Conservation (phyloP, 495 filamentous ascomycete species). For the Aspergillus asperescens region DNA sequence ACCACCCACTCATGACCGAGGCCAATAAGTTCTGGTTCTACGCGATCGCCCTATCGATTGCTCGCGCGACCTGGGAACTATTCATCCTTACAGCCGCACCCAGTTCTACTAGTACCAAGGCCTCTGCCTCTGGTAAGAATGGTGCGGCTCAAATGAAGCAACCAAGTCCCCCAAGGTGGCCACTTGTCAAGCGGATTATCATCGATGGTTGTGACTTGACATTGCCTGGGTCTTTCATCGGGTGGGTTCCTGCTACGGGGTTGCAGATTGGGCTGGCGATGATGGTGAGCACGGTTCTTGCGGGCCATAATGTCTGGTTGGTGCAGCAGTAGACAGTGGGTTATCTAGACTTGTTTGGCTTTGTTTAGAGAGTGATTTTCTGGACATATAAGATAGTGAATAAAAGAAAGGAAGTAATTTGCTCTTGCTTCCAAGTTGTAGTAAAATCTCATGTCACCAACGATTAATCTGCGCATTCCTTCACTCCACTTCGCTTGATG, state of each 20-base stretch:
- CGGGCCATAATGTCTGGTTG: not conserved
- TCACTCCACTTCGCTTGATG: too few species aligned
- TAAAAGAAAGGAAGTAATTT: too few species aligned
- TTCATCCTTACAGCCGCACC: not conserved
- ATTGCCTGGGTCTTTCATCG: conserved; percentile 7
- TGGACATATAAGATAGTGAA: too few species aligned
- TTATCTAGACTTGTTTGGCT: too few species aligned
- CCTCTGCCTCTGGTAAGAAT: not conserved
- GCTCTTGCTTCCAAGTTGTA: too few species aligned
- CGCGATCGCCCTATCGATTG: conserved; percentile 1
- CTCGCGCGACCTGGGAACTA: not conserved
- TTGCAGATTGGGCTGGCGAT: conserved; percentile 7
- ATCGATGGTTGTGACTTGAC: conserved; percentile 8
- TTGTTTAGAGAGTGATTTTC: too few species aligned
- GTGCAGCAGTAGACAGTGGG: not conserved
- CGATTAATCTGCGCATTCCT: too few species aligned
- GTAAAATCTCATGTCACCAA: too few species aligned
- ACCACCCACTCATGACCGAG: conserved; percentile 1
- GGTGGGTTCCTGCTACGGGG: conserved; percentile 5
- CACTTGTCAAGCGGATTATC: conserved; percentile 4
- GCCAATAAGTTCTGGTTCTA: conserved; percentile 15
- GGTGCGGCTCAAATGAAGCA: not conserved
- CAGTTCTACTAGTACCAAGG: not conserved
- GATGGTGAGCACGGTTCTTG: conserved; percentile 7
- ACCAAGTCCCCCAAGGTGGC: not conserved